Percentiles rank a stretch among this genome's conserved stretches.
These are phyloP conservation scores for Glebionis coronaria DNA, from an alignment of 129 eudicot species.

Conservation along the genomic window DNA sequence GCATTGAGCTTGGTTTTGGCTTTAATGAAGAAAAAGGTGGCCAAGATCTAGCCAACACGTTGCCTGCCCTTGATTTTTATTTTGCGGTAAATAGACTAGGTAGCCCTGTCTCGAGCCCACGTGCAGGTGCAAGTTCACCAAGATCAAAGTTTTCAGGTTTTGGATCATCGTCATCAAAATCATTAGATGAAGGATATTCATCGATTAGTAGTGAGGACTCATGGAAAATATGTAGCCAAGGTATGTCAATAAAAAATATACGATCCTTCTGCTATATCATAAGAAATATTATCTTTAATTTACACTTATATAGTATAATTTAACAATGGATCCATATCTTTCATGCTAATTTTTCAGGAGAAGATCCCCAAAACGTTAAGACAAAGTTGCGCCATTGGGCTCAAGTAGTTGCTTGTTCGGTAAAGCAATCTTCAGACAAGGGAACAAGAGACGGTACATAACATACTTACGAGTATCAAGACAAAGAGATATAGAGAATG, in stretches of 20 bases:
- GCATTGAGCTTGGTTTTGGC: slow-evolving; percentile 54
- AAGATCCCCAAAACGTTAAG: slow-evolving; percentile 41
- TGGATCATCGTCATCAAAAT: slow-evolving; percentile 21
- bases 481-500: slow-evolving; percentile 11
- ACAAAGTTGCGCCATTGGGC: slow-evolving; percentile 51
- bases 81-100: slow-evolving; percentile 48
- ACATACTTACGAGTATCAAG: too few species aligned
- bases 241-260: slow-evolving; percentile 16
- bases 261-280: not conserved
- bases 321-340: not conserved
- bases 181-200: slow-evolving; percentile 22
- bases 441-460: slow-evolving; percentile 1
- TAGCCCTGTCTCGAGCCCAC: slow-evolving; percentile 42
- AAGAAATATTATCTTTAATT: not conserved
- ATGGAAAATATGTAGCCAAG: slow-evolving; percentile 48
- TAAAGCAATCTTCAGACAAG: slow-evolving; percentile 23
- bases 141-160: slow-evolving; percentile 18
- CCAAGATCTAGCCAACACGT: slow-evolving; percentile 38
- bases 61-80: slow-evolving; percentile 55
- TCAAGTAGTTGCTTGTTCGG: slow-evolving; percentile 49
- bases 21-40: slow-evolving; percentile 48
- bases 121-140: slow-evolving; percentile 30
- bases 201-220: slow-evolving; percentile 32
- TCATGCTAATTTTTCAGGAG: slow-evolving; percentile 30
- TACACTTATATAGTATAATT: not conserved